These are phyloP conservation scores for Ascoidea tarda DNA, from an alignment of 805 yeast species.

Conservation along the genomic window DNA sequence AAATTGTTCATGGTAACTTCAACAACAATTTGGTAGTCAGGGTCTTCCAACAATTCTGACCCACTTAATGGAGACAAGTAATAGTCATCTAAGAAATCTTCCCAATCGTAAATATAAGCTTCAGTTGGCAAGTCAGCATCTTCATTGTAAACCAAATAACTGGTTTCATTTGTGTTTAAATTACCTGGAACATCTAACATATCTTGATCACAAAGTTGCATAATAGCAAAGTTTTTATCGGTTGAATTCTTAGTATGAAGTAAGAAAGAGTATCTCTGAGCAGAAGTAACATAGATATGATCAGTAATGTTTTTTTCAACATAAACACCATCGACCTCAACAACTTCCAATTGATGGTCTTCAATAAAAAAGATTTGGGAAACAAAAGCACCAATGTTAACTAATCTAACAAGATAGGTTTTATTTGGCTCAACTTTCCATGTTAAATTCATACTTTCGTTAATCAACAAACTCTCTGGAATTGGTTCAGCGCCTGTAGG, in stretches of 20 bases:
- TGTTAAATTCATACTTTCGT: constrained; percentile 27
- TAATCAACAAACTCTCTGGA: constrained; percentile 31
- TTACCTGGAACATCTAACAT: constrained; percentile 41
- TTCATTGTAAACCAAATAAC: constrained; percentile 30
- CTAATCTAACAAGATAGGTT: constrained; percentile 33
- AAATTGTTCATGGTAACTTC: constrained; percentile 74
- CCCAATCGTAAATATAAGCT: constrained; percentile 1
- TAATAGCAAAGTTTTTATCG: constrained; percentile 28
- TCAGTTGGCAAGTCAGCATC: constrained; percentile 18
- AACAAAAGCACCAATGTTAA: constrained; percentile 43
- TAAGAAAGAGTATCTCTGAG: constrained; percentile 62
- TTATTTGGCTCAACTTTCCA: constrained; percentile 30
- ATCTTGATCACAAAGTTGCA: constrained; percentile 33
- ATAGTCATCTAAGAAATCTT: constrained; percentile 15
- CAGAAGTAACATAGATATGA: constrained; percentile 46
- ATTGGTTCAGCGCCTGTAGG: constrained; percentile 37
- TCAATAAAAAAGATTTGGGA: constrained; percentile 41
- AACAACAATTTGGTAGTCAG: constrained; percentile 52
- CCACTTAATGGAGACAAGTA: constrained; percentile 18
- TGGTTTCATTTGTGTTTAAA: constrained; percentile 27
- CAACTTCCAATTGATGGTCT: constrained; percentile 35
- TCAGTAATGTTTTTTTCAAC: constrained; percentile 34
- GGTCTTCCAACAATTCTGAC: constrained; percentile 34
- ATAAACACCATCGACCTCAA: constrained; percentile 46
- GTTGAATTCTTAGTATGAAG: constrained; percentile 35